Percentiles rank a stretch among this genome's conserved stretches.
phyloP scores from a whole-genome alignment of 352 stramenopile species.

The Pythium folliculosum region DNA sequence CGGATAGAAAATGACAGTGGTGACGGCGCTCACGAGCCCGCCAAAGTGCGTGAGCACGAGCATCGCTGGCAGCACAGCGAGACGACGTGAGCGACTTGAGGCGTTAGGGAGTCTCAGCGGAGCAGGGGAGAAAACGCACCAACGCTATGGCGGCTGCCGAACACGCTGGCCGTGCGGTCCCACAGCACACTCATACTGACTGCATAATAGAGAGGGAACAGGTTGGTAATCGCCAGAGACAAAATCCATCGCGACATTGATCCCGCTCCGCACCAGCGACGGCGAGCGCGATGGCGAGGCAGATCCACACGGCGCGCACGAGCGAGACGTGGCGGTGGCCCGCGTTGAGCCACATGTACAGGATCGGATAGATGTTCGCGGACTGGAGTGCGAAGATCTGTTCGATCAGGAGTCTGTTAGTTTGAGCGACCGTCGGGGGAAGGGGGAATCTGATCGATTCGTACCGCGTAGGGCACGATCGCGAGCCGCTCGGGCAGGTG shows the following conservation, averaged over 20 bases:
- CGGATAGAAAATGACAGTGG: slow-evolving; percentile 69
- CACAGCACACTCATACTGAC: slow-evolving; percentile 55
- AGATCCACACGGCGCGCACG: slow-evolving; percentile 57
- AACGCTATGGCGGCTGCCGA: slow-evolving; percentile 50
- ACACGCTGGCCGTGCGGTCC: slow-evolving; percentile 43
- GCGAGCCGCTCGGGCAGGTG: slow-evolving; percentile 57
- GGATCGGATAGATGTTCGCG: slow-evolving; percentile 65
- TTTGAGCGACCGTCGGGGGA: too few relatives aligned
- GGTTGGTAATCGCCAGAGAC: too few relatives aligned
- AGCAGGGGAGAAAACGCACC: slow-evolving; percentile 28
- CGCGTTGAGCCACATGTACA: slow-evolving; percentile 68
- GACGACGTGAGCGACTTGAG: too few relatives aligned
- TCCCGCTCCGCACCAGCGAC: slow-evolving; percentile 8
- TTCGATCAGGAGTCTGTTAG: not conserved
- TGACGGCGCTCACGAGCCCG: slow-evolving; percentile 64
- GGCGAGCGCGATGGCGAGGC: slow-evolving; percentile 45
- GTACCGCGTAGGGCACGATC: slow-evolving; percentile 67
- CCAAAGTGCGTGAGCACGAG: slow-evolving; percentile 63
- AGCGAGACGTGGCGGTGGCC: slow-evolving; percentile 41
- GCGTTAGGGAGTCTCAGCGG: not conserved
- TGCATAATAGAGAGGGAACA: not conserved
- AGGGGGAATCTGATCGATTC: slow-evolving; percentile 41
- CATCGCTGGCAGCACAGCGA: slow-evolving; percentile 38
- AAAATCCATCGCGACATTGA: too few relatives aligned
- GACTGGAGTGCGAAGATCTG: slow-evolving; percentile 71